Percentiles rank a stretch among this genome's conserved stretches.
Evolutionary conservation across 352 stramenopile species (phyloP).

Genomic region (Phytopythium chamaehyphon): DNA sequence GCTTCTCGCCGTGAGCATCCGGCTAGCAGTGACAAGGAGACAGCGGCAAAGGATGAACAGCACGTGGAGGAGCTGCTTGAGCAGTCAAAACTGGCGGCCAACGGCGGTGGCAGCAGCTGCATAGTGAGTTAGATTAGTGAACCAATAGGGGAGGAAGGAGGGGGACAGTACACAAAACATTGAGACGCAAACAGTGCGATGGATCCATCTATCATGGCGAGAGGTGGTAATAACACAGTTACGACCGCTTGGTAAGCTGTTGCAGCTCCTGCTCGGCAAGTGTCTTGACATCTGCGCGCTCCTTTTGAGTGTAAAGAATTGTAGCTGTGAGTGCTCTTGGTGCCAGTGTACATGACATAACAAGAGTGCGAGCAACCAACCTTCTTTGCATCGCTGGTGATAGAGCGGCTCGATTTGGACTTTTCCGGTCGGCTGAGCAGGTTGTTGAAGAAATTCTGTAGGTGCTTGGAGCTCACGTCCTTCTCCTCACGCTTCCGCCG

Average conservation of each 20-base stretch:
- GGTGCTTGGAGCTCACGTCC: constrained; percentile 81
- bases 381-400: constrained; percentile 60
- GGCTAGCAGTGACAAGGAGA: constrained; percentile 19
- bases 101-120: constrained; percentile 37
- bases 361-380: constrained; percentile 13
- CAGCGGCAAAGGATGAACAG: constrained; percentile 43
- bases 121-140: constrained; percentile 37
- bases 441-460: constrained; percentile 89
- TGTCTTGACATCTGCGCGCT: constrained; percentile 55
- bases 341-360: constrained; percentile 5
- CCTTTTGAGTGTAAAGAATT: constrained; percentile 32
- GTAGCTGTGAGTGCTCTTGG: no score
- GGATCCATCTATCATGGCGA: constrained; percentile 3
- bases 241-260: constrained; percentile 37
- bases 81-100: constrained; percentile 48
- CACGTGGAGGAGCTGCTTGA: constrained; percentile 70
- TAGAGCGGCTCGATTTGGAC: constrained; percentile 59
- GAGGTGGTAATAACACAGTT: constrained; percentile 1
- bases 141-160: not conserved
- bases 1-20: constrained; percentile 18
- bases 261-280: constrained; percentile 55
- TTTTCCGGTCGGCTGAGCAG: constrained; percentile 81
- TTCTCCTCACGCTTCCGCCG: constrained; percentile 77
- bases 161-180: not conserved
- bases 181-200: not conserved